Base-by-base conservation (phyloP, 2,329 filamentous ascomycete species). In the Leptographium flavum region DNA sequence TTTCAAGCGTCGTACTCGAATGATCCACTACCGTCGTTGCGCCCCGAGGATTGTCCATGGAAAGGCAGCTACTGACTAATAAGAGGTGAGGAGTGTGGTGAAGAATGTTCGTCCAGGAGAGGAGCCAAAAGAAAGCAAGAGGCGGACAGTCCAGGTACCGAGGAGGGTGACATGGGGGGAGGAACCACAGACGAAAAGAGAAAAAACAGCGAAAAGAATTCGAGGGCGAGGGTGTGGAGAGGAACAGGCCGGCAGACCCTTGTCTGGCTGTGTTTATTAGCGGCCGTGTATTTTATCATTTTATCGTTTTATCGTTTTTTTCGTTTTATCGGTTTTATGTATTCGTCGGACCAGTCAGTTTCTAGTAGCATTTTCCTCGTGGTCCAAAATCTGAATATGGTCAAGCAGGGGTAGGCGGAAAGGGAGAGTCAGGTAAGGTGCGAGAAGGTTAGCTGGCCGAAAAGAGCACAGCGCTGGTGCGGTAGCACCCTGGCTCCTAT, bases 401-500 rank as follows among this genome's bases (percentile, higher is more conserved):
- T 27, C 43, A 30, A 45, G 40, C 25, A 33, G 21, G 45, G 35
- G 31, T 45, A 30, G 39, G 39, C 42, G 49, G 47, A 49, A 47
- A 50, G 47, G 46, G 42, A 48, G 43, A 47, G 44, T 50, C 46
- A 46, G 49, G 46, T 45, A 45, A 41, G 28, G 39, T 41, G 39
- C 39, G 17, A 41, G 39, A 43, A 45, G 49, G 37, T 36, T 48
- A 37, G 45, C 30, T 42, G 47, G 30, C 47, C 49, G 31, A 49
- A 48, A 49, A 45, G 45, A 49, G 49, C 42, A 44, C 42, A 47
- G 46, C 39, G 46, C 27, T 48, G 14, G 39, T 32, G 21, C 23
- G 35, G 32, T 41, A 33, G 36, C 13, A 23, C 35, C 35, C 35
- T 14, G 22, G 35, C 19, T 37, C 35, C 35, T 37, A 15, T 37